Evolutionary conservation across 305 asterid species (phyloP), one percentile per base, ranked within the genome.

Genomic region (Plantago lanceolata): DNA sequence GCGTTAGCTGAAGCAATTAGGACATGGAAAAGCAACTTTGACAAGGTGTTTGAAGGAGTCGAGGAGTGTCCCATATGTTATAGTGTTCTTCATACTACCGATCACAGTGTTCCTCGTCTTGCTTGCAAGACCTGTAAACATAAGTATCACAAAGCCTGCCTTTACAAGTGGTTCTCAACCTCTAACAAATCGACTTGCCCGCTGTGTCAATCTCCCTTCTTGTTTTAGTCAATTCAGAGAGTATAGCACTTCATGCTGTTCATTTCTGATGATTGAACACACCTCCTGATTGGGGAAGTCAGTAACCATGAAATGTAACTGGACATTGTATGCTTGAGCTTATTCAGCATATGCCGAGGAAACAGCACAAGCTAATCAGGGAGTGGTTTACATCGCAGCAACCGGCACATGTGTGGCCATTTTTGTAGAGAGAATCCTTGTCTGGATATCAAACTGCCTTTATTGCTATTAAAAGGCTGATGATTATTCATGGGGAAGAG

Each of bases 91-190:
- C 99, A 93, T 71, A 89, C 99, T 8, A 71, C 80, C 66, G 84
- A 87, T 73, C 96, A 93, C 65, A 89, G 96, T 86, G 79, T 93
- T 65, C 99, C 99, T 0, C 96, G 96, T 47, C 95, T 93, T 17
- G 95, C 97, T 55, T 89, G 99, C 89, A 93, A 79, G 76, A 93
- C 99, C 70, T 93, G 99, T 95, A 93, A 81, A 83, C 97, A 93
- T 73, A 93, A 93, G 80, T 93, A 81, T 81, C 99, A 93, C 68
- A 80, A 95, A 1, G 96, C 96, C 67, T 93, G 99, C 72, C 95
- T 93, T 26, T 87, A 87, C 65, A 93, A 93, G 82, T 93, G 99
- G 99, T 93, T 93, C 78, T 93, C 99, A 19, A 93, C 99, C 66
- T 89, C 99, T 59, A 92, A 89, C 81, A 93, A 93, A 73, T 89